phyloP scores from a whole-genome alignment of 179 eudicot species.

The Beta lomatogona region DNA sequence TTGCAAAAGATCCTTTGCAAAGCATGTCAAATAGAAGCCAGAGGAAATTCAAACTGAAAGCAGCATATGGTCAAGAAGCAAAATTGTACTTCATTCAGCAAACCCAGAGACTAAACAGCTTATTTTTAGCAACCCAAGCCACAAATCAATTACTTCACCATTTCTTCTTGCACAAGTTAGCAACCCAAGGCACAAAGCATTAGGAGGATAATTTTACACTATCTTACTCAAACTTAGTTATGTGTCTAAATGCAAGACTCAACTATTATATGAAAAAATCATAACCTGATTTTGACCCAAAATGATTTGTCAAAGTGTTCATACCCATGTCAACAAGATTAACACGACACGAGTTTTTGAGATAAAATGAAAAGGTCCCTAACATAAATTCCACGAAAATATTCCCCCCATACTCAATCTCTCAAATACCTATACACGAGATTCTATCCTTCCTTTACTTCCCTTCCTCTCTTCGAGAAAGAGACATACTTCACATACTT shows the following conservation, averaged over 20 bases:
- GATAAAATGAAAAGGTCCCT: no score
- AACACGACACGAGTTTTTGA: no score
- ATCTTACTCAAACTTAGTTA: no score
- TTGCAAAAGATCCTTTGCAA: neutral
- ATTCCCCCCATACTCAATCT: neutral
- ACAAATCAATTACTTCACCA: neutral
- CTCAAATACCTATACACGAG: neutral
- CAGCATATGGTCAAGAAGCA: neutral
- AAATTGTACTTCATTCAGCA: neutral
- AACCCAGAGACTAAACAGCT: neutral
- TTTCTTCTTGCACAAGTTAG: neutral
- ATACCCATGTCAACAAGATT: no score
- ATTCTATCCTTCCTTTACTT: neutral
- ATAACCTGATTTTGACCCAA: no score
- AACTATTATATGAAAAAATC: no score
- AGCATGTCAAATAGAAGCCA: conserved; percentile 5
- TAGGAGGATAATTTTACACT: neutral
- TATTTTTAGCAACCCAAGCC: neutral
- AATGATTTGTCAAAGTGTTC: no score
- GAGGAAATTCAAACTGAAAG: neutral
- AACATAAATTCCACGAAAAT: neutral
- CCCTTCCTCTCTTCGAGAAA: neutral
- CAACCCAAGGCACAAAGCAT: neutral
- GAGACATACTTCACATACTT: neutral
- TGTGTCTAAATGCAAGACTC: no score